Conservation (phyloP, 2,329 filamentous ascomycete species). For the Coleophoma cylindrospora region DNA sequence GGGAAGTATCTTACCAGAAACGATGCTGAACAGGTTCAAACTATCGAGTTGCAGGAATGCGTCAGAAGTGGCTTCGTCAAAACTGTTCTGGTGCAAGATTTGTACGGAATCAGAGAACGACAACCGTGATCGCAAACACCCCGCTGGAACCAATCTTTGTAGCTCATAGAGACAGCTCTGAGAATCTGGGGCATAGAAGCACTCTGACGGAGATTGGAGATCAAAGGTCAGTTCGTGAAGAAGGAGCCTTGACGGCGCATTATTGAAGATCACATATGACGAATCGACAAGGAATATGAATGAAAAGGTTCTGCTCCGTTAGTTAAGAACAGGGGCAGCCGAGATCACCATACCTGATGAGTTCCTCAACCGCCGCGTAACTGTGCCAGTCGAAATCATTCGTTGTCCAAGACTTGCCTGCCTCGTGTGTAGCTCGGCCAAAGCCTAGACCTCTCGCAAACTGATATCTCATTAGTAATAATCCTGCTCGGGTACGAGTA, state of each 20-base stretch:
- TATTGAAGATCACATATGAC: conserved; percentile 1
- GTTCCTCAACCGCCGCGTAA: background rate
- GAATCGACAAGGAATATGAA: background rate
- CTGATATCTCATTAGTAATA: background rate
- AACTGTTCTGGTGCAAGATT: background rate
- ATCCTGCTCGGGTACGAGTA: background rate
- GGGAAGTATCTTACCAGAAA: background rate
- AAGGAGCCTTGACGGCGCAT: background rate
- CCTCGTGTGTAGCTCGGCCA: background rate
- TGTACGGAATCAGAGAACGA: background rate
- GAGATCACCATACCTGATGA: background rate
- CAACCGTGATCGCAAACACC: background rate
- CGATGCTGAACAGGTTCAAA: background rate
- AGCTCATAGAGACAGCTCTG: background rate
- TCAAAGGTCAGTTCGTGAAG: background rate
- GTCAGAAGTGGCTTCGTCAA: background rate
- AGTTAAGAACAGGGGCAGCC: background rate
- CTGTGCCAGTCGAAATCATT: background rate
- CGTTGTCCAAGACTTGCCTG: background rate
- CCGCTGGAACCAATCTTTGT: background rate
- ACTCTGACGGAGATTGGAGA: background rate
- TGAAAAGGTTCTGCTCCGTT: background rate
- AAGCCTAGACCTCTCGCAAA: background rate
- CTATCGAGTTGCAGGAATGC: background rate
- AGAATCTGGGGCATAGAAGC: background rate